These are phyloP conservation scores for Magnaporthiopsis poae DNA, from an alignment of 2,329 filamentous ascomycete genomes.

Conservation along the genomic window DNA sequence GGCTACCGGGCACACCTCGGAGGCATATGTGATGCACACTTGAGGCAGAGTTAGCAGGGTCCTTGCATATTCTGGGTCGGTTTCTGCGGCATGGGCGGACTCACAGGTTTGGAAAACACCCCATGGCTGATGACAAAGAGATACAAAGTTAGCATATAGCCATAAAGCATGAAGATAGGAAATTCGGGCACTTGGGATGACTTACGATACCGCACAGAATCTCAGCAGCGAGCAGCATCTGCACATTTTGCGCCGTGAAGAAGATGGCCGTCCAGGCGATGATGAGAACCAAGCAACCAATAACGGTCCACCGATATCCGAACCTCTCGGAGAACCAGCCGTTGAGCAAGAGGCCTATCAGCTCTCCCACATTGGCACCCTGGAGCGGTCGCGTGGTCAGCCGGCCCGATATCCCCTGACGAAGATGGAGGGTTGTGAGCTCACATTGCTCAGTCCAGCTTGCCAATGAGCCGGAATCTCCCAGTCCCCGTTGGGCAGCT, in stretches of 20 bases:
- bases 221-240: slow-evolving; percentile 49
- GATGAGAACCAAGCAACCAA: slow-evolving; percentile 44
- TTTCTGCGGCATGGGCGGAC: not conserved
- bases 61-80: too few species aligned
- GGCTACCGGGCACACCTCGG: slow-evolving; percentile 63
- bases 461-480: slow-evolving; percentile 54
- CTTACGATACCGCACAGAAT: slow-evolving; percentile 46
- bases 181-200: not conserved
- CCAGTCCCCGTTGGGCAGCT: slow-evolving; percentile 33
- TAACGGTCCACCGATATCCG: slow-evolving; percentile 57
- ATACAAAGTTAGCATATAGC: not conserved
- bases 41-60: not conserved
- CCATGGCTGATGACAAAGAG: slow-evolving; percentile 23
- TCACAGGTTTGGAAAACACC: slow-evolving; percentile 30
- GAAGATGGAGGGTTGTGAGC: not conserved
- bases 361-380: slow-evolving; percentile 51
- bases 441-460: slow-evolving; percentile 46
- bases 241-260: slow-evolving; percentile 53
- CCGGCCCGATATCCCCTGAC: too few species aligned
- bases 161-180: not conserved
- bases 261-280: slow-evolving; percentile 52
- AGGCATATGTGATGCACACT: slow-evolving; percentile 50
- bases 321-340: slow-evolving; percentile 57
- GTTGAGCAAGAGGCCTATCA: slow-evolving; percentile 57
- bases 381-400: slow-evolving; percentile 14